A percentile compares a stretch with the other conserved stretches of the same genome.
These are phyloP conservation scores for Cryomyces antarcticus DNA, from an alignment of 495 filamentous ascomycete genomes.

Conservation along the genomic window DNA sequence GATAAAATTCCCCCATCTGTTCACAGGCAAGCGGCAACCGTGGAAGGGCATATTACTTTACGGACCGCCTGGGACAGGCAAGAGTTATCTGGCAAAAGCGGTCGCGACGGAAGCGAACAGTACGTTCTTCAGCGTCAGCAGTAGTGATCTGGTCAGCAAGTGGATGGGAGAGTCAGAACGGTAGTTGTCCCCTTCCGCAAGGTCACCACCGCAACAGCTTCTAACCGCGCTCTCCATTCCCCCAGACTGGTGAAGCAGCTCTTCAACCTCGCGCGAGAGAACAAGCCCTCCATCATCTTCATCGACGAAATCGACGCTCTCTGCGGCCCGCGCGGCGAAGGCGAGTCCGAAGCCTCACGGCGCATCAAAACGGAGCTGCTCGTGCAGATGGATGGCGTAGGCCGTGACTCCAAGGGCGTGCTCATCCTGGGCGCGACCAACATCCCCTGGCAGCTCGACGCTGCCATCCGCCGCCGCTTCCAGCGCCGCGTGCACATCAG, in stretches of 20 bases:
- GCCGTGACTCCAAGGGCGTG: constrained; percentile 80
- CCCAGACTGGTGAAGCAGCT: constrained; percentile 83
- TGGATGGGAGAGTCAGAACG: constrained; percentile 99
- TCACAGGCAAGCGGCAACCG: constrained; percentile 88
- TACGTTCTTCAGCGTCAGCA: constrained; percentile 98
- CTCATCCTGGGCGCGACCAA: constrained; percentile 94
- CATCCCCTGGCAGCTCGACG: constrained; percentile 97
- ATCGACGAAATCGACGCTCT: constrained; percentile 98
- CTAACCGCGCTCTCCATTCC: constrained; percentile 1
- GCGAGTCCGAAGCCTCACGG: constrained; percentile 89
- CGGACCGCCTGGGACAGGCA: constrained; percentile 90
- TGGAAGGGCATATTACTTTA: constrained; percentile 98
- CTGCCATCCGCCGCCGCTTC: constrained; percentile 93
- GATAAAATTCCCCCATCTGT: constrained; percentile 95
- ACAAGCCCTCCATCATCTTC: constrained; percentile 96
- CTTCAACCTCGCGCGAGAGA: constrained; percentile 95
- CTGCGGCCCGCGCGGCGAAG: constrained; percentile 88
- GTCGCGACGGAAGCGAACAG: constrained; percentile 97
- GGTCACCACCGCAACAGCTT: neutral
- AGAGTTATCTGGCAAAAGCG: constrained; percentile 89
- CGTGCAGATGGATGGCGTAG: constrained; percentile 98
- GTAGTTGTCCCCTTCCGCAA: constrained; percentile 25
- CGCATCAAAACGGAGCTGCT: constrained; percentile 97
- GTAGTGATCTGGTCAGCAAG: constrained; percentile 88
- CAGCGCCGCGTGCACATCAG: constrained; percentile 90